Evolutionary conservation across 768 basidiomycete genomes (phyloP), one percentile per base, ranked within the genome.

Genomic region (Leucogyrophana mollusca): DNA sequence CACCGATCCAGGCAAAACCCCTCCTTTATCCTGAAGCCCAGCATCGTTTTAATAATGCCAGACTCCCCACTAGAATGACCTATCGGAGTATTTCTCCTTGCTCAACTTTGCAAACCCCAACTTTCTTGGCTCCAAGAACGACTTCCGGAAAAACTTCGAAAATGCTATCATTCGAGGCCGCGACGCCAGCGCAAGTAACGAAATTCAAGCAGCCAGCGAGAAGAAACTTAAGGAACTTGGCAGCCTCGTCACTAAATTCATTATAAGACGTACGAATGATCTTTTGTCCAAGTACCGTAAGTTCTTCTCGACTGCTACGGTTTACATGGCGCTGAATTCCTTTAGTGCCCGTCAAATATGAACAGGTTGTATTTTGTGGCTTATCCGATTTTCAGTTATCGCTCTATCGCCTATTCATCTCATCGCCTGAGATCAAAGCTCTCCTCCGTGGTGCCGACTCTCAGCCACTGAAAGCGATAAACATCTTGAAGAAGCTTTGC

Each of bases 341-440:
- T 42, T 2, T 57, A 98, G 95, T 99, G 22, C 96, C 96, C 8
- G 92, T 99, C 69, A 99, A 99, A 66, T 98, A 98, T 69, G 96
- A 98, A 64, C 93, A 97, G 49, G 89, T 97, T 50, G 94, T 97
- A 0, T 97, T 96, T 67, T 97, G 94, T 62, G 77, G 80, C 34
- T 77, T 90, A 4, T 92, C 90, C 2, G 74, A 85, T 13, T 83
- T 96, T 55, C 94, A 97, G 56, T 69, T 90, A 11, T 72, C 88
- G 6, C 72, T 97, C 2, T 97, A 97, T 61, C 83, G 84, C 39
- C 75, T 90, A 23, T 97, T 97, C 60, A 94, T 95, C 51, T 85
- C 84, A 3, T 95, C 93, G 2, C 91, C 92, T 6, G 92, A 92
- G 59, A 95, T 95, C 56, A 90, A 90, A 59, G 87, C 90, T 11